Evolutionary conservation across 192 early-diverging fungal genomes (phyloP), one percentile per base, ranked within the genome.

Genomic region (Backusella sp.): DNA sequence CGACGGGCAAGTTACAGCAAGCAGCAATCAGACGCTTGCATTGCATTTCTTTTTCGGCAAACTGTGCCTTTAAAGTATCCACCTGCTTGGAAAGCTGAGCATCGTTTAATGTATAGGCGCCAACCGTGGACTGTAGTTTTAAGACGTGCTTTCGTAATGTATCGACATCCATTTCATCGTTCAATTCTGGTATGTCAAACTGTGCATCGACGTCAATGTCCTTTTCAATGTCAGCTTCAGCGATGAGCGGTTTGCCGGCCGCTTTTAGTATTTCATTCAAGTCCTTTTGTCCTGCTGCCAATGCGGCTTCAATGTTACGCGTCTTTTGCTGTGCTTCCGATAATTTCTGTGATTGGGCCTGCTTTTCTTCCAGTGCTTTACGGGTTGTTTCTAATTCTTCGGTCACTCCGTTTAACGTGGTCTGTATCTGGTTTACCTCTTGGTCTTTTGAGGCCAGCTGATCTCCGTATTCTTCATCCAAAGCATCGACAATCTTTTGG

Each of bases 1-100:
- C 93, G 9, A 95, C 76, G 26, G 89, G 86, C 11, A 97, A 90
- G 67, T 91, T 87, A 80, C 95, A 96, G 77, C 96, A 97, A 26
- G 90, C 88, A 4, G 94, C 89, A 82, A 97, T 96, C 37, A 98
- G 89, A 46, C 89, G 88, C 84, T 94, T 93, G 80, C 93, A 97
- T 66, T 92, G 87, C 42, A 91, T 73, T 80, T 96, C 94, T 36
- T 87, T 89, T 23, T 91, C 90, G 3, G 86, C 85, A 1, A 88
- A 87, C 37, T 88, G 67, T 44, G 26, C 23, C 30, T 53, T 11
- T 37, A 70, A 19, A 3, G n/a, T 6, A 14, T 56, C 9, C 12
- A 76, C 46, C 4, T 68, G 34, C 12, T 46, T 34, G 26, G 52
- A 39, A 8, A 95, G 78, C 11, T 84, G 79, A 19, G 77, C 76